A percentile compares a stretch with the other conserved stretches of the same genome.
phyloP scores from a whole-genome alignment of 306 rosid genomes.

The Gynostemma pentaphyllum region DNA sequence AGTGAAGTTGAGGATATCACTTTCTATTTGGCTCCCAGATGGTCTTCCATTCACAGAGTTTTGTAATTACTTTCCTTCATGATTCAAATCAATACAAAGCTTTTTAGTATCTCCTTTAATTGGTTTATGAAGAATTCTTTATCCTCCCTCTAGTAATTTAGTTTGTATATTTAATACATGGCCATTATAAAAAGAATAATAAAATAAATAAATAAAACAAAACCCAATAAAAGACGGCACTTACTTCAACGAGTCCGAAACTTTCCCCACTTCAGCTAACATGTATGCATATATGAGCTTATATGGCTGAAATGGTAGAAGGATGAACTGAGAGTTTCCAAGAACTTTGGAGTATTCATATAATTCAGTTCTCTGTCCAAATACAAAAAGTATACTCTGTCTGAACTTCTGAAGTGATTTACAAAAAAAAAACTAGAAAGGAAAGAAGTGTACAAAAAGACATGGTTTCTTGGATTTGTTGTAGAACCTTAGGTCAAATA shows the following conservation, averaged over 20 bases:
- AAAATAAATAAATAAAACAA: background rate
- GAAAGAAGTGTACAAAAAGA: background rate
- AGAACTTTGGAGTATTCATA: slow-evolving; percentile 86
- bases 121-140: background rate
- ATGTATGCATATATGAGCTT: slow-evolving; percentile 83
- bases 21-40: background rate
- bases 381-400: slow-evolving; percentile 15
- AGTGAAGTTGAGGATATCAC: background rate
- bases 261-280: slow-evolving; percentile 90
- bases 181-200: background rate
- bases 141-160: background rate
- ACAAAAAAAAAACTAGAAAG: background rate
- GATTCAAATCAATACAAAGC: background rate
- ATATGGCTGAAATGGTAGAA: slow-evolving; percentile 84
- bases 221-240: slow-evolving; percentile 11
- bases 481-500: background rate
- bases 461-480: background rate
- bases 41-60: background rate
- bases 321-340: slow-evolving; percentile 86
- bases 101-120: background rate
- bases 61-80: background rate
- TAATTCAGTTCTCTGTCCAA: slow-evolving; percentile 79
- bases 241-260: slow-evolving; percentile 89
- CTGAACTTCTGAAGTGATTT: background rate
- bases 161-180: background rate